A percentile compares a stretch with the other conserved stretches of the same genome.
phyloP scores from a whole-genome alignment of 441 rosid genomes.

The Erodium trifolium region DNA sequence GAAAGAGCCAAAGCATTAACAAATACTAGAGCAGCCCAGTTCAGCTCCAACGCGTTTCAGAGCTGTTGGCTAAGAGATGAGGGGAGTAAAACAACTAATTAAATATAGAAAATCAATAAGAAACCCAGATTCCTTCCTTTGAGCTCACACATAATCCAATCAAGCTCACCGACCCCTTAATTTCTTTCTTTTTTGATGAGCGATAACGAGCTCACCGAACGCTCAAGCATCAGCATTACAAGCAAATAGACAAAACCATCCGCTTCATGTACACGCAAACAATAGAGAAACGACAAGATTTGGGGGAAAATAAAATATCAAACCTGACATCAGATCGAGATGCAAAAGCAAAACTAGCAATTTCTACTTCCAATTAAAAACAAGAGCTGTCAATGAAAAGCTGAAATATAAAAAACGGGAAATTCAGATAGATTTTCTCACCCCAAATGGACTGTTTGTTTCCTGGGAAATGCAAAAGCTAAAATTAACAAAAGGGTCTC shows the following conservation, averaged over 20 bases:
- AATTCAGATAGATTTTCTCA: conserved; percentile 5
- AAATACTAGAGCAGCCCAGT: conserved; percentile 1
- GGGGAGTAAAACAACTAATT: background rate
- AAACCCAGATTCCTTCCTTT: conserved; percentile 2
- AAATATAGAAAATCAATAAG: background rate
- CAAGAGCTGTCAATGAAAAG: background rate
- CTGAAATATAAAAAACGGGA: background rate
- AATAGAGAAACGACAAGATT: background rate
- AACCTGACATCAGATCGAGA: conserved; percentile 6
- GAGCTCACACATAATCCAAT: conserved; percentile 5
- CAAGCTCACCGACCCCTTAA: background rate
- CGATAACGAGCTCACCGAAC: no score
- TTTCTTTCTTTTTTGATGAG: no score
- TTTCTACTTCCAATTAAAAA: background rate
- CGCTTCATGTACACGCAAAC: no score
- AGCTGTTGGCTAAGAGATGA: no score
- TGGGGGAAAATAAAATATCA: conserved; percentile 8
- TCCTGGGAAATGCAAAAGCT: conserved; percentile 4
- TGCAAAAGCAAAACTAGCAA: background rate
- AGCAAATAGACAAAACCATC: conserved; percentile 4
- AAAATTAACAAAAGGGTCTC: background rate
- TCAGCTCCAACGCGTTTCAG: background rate
- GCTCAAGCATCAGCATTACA: background rate
- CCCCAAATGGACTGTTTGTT: conserved; percentile 7
- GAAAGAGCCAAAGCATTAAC: background rate